phyloP scores from a whole-genome alignment of 1,284 basidiomycete species.

The Leccinum variabile region DNA sequence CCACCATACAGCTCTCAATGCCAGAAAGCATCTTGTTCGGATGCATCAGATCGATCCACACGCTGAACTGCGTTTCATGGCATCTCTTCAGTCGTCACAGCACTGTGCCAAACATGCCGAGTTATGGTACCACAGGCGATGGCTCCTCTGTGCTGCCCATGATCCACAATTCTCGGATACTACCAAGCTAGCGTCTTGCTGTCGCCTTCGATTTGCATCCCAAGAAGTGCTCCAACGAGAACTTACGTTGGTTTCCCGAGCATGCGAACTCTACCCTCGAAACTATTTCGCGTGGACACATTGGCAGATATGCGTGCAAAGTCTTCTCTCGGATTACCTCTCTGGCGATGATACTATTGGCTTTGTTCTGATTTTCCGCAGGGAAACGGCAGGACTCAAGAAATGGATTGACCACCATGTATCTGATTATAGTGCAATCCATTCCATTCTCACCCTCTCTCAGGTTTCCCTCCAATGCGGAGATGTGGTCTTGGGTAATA shows the following conservation, averaged over 20 bases:
- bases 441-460: constrained; percentile 46
- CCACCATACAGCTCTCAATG: constrained; percentile 63
- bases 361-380: constrained; percentile 36
- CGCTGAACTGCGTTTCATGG: constrained; percentile 49
- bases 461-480: constrained; percentile 7
- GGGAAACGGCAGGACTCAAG: constrained; percentile 40
- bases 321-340: constrained; percentile 13
- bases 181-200: neutral
- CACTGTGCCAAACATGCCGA: constrained; percentile 62
- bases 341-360: constrained; percentile 11
- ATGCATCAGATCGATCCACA: constrained; percentile 36
- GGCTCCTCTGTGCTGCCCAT: constrained; percentile 47
- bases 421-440: constrained; percentile 63
- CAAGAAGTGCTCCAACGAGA: constrained; percentile 42
- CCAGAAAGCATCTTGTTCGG: constrained; percentile 51
- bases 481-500: constrained; percentile 2
- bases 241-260: constrained; percentile 43
- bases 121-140: constrained; percentile 66
- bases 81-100: constrained; percentile 48
- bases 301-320: constrained; percentile 46
- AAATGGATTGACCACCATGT: constrained; percentile 60
- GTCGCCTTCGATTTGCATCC: constrained; percentile 21
- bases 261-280: constrained; percentile 60
- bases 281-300: constrained; percentile 72
- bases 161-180: neutral